Evolutionary conservation across 768 basidiomycete species (phyloP).

Genomic region (Rhodocollybia butyracea): DNA sequence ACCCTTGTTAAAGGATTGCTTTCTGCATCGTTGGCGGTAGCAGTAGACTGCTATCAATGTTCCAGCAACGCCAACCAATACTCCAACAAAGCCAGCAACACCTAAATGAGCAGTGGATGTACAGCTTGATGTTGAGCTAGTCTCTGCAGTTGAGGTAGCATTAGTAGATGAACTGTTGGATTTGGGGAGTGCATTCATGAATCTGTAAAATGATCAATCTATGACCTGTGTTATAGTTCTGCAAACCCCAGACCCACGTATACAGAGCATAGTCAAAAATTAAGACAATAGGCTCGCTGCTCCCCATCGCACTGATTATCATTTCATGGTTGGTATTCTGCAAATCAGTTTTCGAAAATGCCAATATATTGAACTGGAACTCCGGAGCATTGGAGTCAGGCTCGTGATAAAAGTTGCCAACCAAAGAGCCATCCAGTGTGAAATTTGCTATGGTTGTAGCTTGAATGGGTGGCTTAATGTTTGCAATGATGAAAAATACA

Average conservation of each 20-base stretch:
- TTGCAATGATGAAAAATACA: constrained; percentile 41
- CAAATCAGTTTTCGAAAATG: constrained; percentile 23
- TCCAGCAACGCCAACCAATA: too few species aligned
- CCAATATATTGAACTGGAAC: constrained; percentile 22
- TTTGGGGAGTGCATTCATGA: too few species aligned
- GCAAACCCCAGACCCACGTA: constrained; percentile 36
- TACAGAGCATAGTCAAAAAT: constrained; percentile 41
- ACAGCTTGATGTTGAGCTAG: too few species aligned
- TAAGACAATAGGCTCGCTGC: constrained; percentile 24
- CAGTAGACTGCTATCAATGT: too few species aligned
- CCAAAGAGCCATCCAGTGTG: constrained; percentile 26
- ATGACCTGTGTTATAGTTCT: too few species aligned
- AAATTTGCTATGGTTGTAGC: constrained; percentile 25
- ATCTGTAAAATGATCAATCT: too few species aligned
- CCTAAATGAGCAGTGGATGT: too few species aligned
- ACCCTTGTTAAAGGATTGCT: too few species aligned
- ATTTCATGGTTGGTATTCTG: constrained; percentile 25
- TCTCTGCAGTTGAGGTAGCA: too few species aligned
- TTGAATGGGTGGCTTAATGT: constrained; percentile 19
- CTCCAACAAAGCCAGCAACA: too few species aligned
- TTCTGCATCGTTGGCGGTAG: too few species aligned
- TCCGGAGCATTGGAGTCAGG: constrained; percentile 17
- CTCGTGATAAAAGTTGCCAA: constrained; percentile 20
- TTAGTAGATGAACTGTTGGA: too few species aligned
- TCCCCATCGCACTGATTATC: constrained; percentile 26